Evolutionary conservation across 2,329 filamentous ascomycete genomes (phyloP).

Genomic region (Ilyonectria sp.): DNA sequence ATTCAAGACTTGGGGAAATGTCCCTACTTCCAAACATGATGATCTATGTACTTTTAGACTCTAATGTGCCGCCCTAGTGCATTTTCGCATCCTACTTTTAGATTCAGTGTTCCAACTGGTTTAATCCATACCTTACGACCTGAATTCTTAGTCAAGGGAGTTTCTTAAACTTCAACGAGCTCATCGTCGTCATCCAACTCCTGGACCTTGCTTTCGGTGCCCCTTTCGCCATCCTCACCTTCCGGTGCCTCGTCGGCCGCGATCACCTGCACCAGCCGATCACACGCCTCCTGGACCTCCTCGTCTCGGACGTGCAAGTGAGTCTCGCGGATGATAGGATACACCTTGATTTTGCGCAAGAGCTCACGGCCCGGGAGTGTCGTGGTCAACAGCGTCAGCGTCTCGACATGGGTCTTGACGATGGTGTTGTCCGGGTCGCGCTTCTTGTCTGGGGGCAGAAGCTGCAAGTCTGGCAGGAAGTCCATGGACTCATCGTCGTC

Average conservation of each 20-base stretch:
- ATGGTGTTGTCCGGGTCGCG: conserved; percentile 84
- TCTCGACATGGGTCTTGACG: conserved; percentile 90
- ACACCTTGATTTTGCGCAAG: conserved; percentile 84
- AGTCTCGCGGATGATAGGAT: conserved; percentile 89
- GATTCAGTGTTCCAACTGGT: not conserved
- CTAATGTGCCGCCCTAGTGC: not conserved
- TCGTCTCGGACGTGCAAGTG: conserved; percentile 86
- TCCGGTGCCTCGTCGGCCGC: conserved; percentile 81
- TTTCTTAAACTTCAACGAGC: conserved; percentile 66
- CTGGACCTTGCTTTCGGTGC: conserved; percentile 57
- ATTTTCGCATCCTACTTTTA: not conserved
- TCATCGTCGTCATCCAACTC: conserved; percentile 68
- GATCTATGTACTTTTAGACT: conserved; percentile 18
- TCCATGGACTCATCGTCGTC: conserved; percentile 86
- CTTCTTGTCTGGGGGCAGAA: conserved; percentile 90
- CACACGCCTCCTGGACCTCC: conserved; percentile 85
- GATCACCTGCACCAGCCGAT: conserved; percentile 89
- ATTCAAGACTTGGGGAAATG: conserved; percentile 5
- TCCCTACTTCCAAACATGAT: conserved; percentile 1
- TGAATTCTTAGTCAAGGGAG: too few species aligned
- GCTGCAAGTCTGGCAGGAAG: conserved; percentile 92
- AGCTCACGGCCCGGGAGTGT: conserved; percentile 81
- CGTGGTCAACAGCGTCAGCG: conserved; percentile 85
- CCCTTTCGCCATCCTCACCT: conserved; percentile 58
- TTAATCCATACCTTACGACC: not conserved